A percentile compares a stretch with the other conserved stretches of the same genome.
phyloP scores from a whole-genome alignment of 768 basidiomycete genomes.

The Rhodotorula taiwanensis region DNA sequence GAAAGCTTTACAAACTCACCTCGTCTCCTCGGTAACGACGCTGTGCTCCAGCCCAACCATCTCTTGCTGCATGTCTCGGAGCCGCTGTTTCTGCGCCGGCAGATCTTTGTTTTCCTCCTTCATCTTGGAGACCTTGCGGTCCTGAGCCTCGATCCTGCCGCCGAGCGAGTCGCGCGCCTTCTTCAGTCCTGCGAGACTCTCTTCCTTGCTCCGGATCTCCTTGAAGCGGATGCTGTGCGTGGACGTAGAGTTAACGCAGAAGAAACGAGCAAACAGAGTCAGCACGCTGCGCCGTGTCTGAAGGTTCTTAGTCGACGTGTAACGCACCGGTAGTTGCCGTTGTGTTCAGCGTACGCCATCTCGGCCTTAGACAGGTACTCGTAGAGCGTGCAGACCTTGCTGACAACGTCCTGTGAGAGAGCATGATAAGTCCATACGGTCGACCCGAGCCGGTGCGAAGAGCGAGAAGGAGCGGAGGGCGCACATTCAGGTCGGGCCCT shows the following conservation, averaged over 20 bases:
- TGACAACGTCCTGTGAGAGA: slow-evolving; percentile 41
- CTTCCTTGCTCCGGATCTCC: slow-evolving; percentile 47
- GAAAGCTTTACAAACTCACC: slow-evolving; percentile 9
- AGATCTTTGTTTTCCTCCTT: slow-evolving; percentile 49
- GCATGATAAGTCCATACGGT: not conserved
- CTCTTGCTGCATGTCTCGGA: slow-evolving; percentile 46
- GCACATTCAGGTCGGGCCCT: slow-evolving; percentile 46
- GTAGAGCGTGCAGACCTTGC: slow-evolving; percentile 45
- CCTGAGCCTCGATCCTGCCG: slow-evolving; percentile 45
- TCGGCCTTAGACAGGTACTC: slow-evolving; percentile 42
- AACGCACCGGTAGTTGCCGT: slow-evolving; percentile 31
- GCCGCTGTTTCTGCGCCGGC: slow-evolving; percentile 44
- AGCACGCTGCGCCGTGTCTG: too few relatives aligned
- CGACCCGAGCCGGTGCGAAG: not conserved
- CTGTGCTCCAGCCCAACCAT: slow-evolving; percentile 42
- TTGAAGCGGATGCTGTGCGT: slow-evolving; percentile 44
- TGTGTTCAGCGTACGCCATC: slow-evolving; percentile 35
- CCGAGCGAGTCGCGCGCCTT: slow-evolving; percentile 44
- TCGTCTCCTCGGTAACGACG: slow-evolving; percentile 38
- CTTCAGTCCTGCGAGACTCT: slow-evolving; percentile 44
- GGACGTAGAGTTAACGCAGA: slow-evolving; percentile 25
- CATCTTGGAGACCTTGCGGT: slow-evolving; percentile 49
- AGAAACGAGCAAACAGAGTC: too few relatives aligned
- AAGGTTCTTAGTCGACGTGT: too few relatives aligned
- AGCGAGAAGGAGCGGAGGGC: not conserved